Percentiles rank a stretch among this genome's conserved stretches.
Evolutionary conservation across 768 basidiomycete species (phyloP).

Genomic region (Coprinopsis cinerea): DNA sequence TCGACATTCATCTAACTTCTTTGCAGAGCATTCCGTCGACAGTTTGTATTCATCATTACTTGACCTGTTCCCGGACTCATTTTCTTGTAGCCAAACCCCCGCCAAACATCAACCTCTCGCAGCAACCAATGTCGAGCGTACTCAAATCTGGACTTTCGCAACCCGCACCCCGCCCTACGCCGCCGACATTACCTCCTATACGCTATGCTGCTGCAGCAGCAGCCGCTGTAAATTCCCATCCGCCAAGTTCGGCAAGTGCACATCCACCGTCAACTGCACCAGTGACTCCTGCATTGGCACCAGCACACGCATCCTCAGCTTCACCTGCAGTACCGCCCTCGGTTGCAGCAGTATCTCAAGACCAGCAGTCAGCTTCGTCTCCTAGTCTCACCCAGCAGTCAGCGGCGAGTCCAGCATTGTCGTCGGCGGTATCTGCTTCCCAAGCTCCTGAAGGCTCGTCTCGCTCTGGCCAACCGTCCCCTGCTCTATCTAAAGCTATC

Average conservation of each 20-base stretch:
- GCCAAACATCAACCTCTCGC: constrained; percentile 73
- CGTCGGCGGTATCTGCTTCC: constrained; percentile 63
- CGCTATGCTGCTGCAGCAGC: constrained; percentile 92
- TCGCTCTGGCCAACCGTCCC: constrained; percentile 68
- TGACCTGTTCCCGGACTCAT: constrained; percentile 14
- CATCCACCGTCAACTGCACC: constrained; percentile 29
- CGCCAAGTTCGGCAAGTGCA: constrained; percentile 19
- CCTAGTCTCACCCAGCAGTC: constrained; percentile 86
- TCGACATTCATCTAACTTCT: constrained; percentile 1
- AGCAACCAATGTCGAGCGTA: constrained; percentile 70
- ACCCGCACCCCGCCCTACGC: constrained; percentile 42
- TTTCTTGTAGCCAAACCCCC: constrained; percentile 56
- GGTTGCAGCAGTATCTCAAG: constrained; percentile 24
- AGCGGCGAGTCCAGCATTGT: constrained; percentile 74
- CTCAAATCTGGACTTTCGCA: constrained; percentile 67
- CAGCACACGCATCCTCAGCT: constrained; percentile 14
- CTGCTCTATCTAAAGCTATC: constrained; percentile 64
- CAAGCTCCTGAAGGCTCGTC: constrained; percentile 65
- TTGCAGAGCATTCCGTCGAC: constrained; percentile 64
- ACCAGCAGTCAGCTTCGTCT: constrained; percentile 52
- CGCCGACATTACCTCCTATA: constrained; percentile 69
- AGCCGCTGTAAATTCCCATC: constrained; percentile 27
- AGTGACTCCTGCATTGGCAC: constrained; percentile 25
- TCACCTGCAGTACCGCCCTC: constrained; percentile 33
- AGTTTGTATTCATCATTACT: constrained; percentile 32